Base-by-base conservation (phyloP, 371 early-diverging fungal genomes). In the Dichotomocladium elegans region DNA sequence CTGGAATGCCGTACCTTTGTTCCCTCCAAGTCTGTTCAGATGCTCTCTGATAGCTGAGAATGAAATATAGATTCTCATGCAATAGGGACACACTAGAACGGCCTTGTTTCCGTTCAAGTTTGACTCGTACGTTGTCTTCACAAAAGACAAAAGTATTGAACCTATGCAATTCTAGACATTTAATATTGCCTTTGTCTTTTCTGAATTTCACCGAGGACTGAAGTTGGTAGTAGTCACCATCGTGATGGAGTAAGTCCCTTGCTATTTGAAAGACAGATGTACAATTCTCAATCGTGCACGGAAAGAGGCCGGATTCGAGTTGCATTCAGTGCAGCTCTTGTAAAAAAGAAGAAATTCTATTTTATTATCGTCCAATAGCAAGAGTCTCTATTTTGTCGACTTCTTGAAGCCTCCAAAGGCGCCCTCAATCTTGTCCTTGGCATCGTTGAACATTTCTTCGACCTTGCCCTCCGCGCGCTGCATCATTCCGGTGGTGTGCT, bases 401-500 rank as follows among this genome's bases (percentile, higher is more conserved):
- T 64, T 66, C 44, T 57, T 51, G 8, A 37, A 17, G 37, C 37
- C 37, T 37, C 19, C 1, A 33, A 47, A 47, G 33, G 47, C 47
- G 7, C 30, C 30, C 24, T 47, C 47, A 1, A 47, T 12, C 19
- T 47, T 47, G 17, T 24, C 12, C 33, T 47, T 47, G 31, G 47
- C 47, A 31, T 31, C 31, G n/a, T 47, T 10, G 35, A 33, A 52
- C 53, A 52, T 52, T 29, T 52, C 43, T 31, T 47, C 28, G 27
- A 61, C 57, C 50, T 56, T 70, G 50, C 64, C 61, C 31, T 57
- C 57, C 15, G 51, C 55, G 45, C 59, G 63, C 57, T 70, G 56
- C 10, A 60, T 55, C n/a, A 68, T 51, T n/a, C 81, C 81, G 14
- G 64, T 48, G 28, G 41, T 41, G 30, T 58, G 46, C 51, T 76